These are phyloP conservation scores for Chaetomium sp. DNA, from an alignment of 2,329 filamentous ascomycete species.

Conservation along the genomic window DNA sequence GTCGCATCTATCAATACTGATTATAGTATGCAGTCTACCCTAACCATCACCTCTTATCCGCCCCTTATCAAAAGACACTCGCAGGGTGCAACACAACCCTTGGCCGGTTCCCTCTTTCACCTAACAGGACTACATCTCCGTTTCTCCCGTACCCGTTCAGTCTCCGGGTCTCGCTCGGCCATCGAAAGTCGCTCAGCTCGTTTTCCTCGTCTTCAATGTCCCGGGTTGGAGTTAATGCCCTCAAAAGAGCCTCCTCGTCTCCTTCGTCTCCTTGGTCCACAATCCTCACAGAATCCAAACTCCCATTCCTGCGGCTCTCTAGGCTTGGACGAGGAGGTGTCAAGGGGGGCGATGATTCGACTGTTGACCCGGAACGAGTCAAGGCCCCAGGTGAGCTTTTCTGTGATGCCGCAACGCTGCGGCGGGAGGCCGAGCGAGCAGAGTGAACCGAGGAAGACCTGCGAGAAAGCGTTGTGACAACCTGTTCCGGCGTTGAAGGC, in stretches of 20 bases:
- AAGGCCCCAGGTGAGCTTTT: not conserved
- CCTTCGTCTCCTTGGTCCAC: not conserved
- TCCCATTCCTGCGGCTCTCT: not conserved
- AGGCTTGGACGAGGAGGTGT: not conserved
- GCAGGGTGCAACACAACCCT: not conserved
- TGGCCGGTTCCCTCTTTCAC: not conserved
- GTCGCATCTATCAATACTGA: constrained; percentile 1
- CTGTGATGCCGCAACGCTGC: not conserved
- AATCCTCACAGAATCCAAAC: not conserved
- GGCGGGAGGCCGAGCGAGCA: not conserved
- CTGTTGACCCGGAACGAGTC: not conserved
- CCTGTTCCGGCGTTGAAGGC: not conserved
- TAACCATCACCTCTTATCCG: not conserved
- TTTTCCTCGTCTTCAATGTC: not conserved
- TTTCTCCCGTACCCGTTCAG: not conserved
- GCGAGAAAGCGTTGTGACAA: not conserved
- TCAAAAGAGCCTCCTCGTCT: not conserved
- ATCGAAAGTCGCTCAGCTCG: too few species aligned
- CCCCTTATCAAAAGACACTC: not conserved
- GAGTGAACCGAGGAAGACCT: too few species aligned
- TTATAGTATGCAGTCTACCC: not conserved
- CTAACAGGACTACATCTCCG: not conserved
- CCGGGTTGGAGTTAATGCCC: not conserved
- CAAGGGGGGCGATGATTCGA: not conserved
- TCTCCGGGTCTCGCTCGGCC: not conserved